Conservation (phyloP, 345 rosid genomes). For the Rhodamnia rubescens region DNA sequence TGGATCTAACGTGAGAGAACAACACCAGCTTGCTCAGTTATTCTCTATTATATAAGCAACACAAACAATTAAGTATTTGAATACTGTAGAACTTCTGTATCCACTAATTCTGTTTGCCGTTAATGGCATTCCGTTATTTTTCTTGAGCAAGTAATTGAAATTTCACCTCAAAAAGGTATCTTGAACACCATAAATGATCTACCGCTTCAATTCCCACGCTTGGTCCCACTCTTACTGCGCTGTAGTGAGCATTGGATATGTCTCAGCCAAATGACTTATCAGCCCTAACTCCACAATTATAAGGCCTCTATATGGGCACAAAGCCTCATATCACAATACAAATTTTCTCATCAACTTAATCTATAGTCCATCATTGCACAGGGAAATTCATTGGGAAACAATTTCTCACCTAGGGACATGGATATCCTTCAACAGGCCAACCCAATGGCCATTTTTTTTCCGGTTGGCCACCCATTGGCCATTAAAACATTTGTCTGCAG, state of each 20-base stretch:
- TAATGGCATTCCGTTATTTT: neutral
- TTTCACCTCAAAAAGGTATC: constrained; percentile 79
- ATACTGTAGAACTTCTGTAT: neutral
- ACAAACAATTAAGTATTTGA: neutral
- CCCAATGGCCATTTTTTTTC: too few species aligned
- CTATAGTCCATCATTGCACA: too few species aligned
- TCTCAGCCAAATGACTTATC: constrained; percentile 87
- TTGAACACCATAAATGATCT: constrained; percentile 79
- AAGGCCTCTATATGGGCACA: too few species aligned
- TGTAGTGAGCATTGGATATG: constrained; percentile 90
- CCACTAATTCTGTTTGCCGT: neutral
- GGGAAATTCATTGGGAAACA: too few species aligned
- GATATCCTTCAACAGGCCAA: too few species aligned
- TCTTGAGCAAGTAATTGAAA: neutral
- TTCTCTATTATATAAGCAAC: neutral
- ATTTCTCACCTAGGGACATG: too few species aligned
- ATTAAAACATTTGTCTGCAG: constrained; percentile 55
- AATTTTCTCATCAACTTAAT: too few species aligned
- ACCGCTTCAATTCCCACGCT: constrained; percentile 70
- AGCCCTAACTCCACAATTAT: too few species aligned
- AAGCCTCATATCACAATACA: too few species aligned
- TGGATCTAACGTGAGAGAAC: too few species aligned
- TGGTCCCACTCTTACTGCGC: constrained; percentile 77
- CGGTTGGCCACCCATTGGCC: constrained; percentile 26
- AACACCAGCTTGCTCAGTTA: too few species aligned